Base-by-base conservation (phyloP, 169 alveolate species). In the Eimeria sp. region DNA sequence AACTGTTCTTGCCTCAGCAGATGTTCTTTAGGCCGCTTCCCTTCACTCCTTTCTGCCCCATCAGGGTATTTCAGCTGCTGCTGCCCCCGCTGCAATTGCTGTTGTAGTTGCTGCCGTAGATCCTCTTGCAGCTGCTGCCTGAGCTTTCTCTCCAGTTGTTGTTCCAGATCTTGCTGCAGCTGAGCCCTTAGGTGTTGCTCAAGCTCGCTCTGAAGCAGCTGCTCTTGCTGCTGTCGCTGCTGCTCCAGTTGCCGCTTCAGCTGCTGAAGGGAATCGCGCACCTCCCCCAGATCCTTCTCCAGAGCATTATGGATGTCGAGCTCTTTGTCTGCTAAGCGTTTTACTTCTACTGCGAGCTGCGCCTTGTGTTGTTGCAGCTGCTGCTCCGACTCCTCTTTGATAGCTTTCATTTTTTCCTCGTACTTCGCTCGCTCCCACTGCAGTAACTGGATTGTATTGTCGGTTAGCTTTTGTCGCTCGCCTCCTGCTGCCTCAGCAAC, bases 181-280 rank as follows among this genome's bases (percentile, higher is more conserved):
- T 85, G 66, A 27, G 64, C 91, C 78, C 52, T 85, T 2, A 85
- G 66, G 25, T 85, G 91, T 43, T 85, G 82, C 91, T 85, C 49
- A 27, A 85, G 91, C 78, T 60, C 60, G 4, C 23, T 8, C 91
- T 62, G 80, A 37, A 60, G 25, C 60, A 40, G 11, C 23, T 37
- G 33, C 62, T 58, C 64, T 9, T 85, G 80, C 62, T 85, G 78
- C 62, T 58, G 82, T 23, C 33, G 91, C 27, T 85, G 80, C 82
- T 85, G 80, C 62, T 60, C 91, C 30, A 62, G 91, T 30, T 62
- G 78, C 60, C 33, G 40, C 80, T 37, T 58, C 60, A 85, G 91
- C 16, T 40, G 56, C 78, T 60, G 82, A 2, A 85, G 66, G 27
- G 77, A 68, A 58, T 40, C 80, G 40, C 78, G 91, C 25, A 85